Evolutionary conservation across 2,329 filamentous ascomycete species (phyloP).

Genomic region (Cryphonectria nitschkei): DNA sequence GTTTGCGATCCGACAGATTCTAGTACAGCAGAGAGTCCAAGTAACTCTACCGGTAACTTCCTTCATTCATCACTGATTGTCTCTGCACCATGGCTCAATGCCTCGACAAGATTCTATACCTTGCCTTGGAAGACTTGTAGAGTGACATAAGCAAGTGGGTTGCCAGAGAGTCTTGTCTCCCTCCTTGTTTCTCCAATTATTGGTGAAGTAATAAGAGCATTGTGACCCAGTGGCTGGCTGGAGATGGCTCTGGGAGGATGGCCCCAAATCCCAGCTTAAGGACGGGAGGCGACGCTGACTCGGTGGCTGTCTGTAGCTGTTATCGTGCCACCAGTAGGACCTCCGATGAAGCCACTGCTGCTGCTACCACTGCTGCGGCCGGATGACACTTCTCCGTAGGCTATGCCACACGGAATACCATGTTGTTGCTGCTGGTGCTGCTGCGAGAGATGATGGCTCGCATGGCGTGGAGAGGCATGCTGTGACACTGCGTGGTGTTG

Average conservation of each 20-base stretch:
- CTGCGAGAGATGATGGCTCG: slow-evolving; percentile 20
- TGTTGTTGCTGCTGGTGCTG: slow-evolving; percentile 18
- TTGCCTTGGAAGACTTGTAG: not conserved
- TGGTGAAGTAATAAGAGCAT: not conserved
- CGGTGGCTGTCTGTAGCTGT: slow-evolving; percentile 26
- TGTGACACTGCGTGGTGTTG: slow-evolving; percentile 17
- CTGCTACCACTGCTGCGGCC: slow-evolving; percentile 22
- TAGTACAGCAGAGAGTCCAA: not conserved
- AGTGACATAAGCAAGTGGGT: not conserved
- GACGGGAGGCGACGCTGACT: slow-evolving; percentile 19
- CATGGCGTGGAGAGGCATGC: slow-evolving; percentile 21
- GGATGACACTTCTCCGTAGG: slow-evolving; percentile 24
- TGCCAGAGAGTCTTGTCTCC: not conserved
- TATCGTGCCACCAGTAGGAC: slow-evolving; percentile 20
- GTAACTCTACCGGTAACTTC: not conserved
- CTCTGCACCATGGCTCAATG: not conserved
- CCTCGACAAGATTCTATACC: not conserved
- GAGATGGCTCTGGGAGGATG: not conserved
- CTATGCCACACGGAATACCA: slow-evolving; percentile 21
- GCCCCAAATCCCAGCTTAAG: slow-evolving; percentile 11
- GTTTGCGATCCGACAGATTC: not conserved
- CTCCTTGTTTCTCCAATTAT: not conserved
- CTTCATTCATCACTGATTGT: not conserved
- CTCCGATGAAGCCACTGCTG: slow-evolving; percentile 19
- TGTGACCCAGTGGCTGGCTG: not conserved